A percentile compares a stretch with the other conserved stretches of the same genome.
Evolutionary conservation across 2,329 filamentous ascomycete species (phyloP).

Genomic region (Orbilia blumenaviensis): DNA sequence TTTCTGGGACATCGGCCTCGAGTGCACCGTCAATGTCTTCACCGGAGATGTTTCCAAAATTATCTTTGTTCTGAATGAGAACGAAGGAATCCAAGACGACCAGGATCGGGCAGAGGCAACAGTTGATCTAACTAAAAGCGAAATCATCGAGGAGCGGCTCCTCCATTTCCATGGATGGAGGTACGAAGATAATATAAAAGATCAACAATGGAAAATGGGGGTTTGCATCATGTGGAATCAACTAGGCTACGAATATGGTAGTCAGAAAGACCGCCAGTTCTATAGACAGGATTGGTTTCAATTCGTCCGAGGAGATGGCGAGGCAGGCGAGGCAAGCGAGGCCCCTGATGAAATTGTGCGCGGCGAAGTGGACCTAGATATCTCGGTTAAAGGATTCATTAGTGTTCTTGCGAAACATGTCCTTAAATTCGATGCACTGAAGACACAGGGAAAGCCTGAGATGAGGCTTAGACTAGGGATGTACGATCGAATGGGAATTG

Average conservation of each 20-base stretch:
- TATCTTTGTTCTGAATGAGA: constrained; percentile 16
- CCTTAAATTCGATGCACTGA: constrained; percentile 4
- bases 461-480: constrained; percentile 39
- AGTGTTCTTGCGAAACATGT: constrained; percentile 19
- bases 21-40: constrained; percentile 21
- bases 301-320: not conserved
- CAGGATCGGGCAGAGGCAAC: constrained; percentile 13
- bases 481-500: constrained; percentile 25
- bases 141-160: constrained; percentile 14
- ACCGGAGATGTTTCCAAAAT: constrained; percentile 1
- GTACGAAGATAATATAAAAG: constrained; percentile 16
- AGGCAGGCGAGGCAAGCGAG: not conserved
- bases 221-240: constrained; percentile 32
- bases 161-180: constrained; percentile 43
- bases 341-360: not conserved
- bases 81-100: not conserved
- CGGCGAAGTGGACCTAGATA: constrained; percentile 32
- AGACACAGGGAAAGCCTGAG: not conserved
- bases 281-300: constrained; percentile 37
- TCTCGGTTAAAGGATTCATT: constrained; percentile 32
- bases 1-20: constrained; percentile 28
- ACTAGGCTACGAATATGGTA: constrained; percentile 23
- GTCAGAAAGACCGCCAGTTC: constrained; percentile 10
- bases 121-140: constrained; percentile 16
- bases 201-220: constrained; percentile 17